phyloP scores from a whole-genome alignment of 2,329 filamentous ascomycete species.

The Penicillium brevicompactum region DNA sequence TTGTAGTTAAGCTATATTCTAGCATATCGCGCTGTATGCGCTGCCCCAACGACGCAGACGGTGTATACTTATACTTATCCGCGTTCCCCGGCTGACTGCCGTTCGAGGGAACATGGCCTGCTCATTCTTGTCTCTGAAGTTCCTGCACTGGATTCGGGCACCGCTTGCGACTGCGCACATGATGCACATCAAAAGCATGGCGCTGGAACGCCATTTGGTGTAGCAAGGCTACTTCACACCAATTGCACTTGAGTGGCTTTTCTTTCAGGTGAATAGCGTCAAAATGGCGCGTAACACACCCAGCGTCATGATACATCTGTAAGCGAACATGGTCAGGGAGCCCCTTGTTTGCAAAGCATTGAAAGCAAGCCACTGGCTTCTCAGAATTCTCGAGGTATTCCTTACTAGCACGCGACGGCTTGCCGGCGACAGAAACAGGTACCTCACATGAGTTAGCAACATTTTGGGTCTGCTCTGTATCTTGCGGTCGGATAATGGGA shows the following conservation, averaged over 20 bases:
- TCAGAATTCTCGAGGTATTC: conserved; percentile 5
- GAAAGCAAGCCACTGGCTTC: conserved; percentile 14
- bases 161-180: conserved; percentile 11
- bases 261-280: conserved; percentile 19
- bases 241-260: conserved; percentile 7
- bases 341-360: conserved; percentile 17
- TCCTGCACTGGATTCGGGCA: conserved; percentile 6
- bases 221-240: conserved; percentile 11
- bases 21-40: no score
- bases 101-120: no score
- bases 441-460: no score
- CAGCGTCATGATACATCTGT: conserved; percentile 16
- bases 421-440: no score
- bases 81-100: no score
- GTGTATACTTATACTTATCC: no score
- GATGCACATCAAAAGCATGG: conserved; percentile 11
- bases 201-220: conserved; percentile 15
- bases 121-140: not conserved
- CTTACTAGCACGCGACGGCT: no score
- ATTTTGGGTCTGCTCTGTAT: no score
- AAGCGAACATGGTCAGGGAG: conserved; percentile 16
- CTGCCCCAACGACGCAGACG: no score
- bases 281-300: conserved; percentile 22
- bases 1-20: no score
- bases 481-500: no score